These are phyloP conservation scores for Trichosporon sp. DNA, from an alignment of 1,284 basidiomycete species.

Conservation along the genomic window DNA sequence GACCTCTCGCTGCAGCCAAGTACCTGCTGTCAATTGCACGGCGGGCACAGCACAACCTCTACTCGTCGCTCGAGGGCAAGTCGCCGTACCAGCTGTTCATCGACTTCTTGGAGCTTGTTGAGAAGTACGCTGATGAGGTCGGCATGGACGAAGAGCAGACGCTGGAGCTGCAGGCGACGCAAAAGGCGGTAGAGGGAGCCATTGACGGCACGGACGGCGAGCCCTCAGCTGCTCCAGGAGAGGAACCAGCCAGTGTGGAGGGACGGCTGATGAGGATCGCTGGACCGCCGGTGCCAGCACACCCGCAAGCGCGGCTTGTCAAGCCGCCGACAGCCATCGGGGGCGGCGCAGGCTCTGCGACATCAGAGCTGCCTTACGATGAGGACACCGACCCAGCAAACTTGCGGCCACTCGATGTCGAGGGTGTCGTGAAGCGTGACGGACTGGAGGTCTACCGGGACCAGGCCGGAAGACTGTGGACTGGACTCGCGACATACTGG, in stretches of 20 bases:
- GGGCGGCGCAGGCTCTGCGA: slow-evolving; percentile 42
- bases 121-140: slow-evolving; percentile 85
- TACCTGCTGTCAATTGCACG: slow-evolving; percentile 76
- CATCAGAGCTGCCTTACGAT: slow-evolving; percentile 58
- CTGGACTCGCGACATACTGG: slow-evolving; percentile 96
- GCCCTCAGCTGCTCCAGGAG: neutral
- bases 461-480: slow-evolving; percentile 93
- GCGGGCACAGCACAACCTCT: slow-evolving; percentile 75
- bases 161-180: slow-evolving; percentile 43
- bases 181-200: slow-evolving; percentile 52
- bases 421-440: slow-evolving; percentile 75
- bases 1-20: slow-evolving; percentile 90
- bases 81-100: slow-evolving; percentile 90
- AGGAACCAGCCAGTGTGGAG: slow-evolving; percentile 55
- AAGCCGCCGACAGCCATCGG: slow-evolving; percentile 24
- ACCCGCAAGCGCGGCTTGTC: slow-evolving; percentile 27
- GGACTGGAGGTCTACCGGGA: slow-evolving; percentile 88
- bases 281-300: slow-evolving; percentile 62
- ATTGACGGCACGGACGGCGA: slow-evolving; percentile 24
- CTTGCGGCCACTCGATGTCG: slow-evolving; percentile 74
- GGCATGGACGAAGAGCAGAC: slow-evolving; percentile 81
- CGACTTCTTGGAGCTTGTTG: slow-evolving; percentile 89
- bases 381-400: slow-evolving; percentile 78
- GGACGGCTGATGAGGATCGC: slow-evolving; percentile 69
- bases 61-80: slow-evolving; percentile 85